Evolutionary conservation across 208 protist species (phyloP), one percentile per base, ranked within the genome.

Genomic region (Angomonas ambiguus): DNA sequence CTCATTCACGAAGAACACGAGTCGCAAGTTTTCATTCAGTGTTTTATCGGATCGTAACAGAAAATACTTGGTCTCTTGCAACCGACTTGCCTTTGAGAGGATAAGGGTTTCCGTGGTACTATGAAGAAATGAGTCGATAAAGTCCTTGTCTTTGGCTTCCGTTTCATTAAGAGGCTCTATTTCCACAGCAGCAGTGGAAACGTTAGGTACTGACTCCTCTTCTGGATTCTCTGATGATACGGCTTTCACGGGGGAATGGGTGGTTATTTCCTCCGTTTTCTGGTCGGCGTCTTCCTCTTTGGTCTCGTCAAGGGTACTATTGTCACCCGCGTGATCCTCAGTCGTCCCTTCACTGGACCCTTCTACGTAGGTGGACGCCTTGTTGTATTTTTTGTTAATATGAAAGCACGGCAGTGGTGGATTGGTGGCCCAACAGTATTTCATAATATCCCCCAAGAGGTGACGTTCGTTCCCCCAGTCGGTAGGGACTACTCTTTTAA

Each of bases 1-100:
- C 77, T 96, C 91, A 55, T 82, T 94, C 2, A 96, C 73, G 51
- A 93, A 94, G 67, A 92, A 96, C 11, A 96, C 65, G 0, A 68
- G 74, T 22, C 91, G 87, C 33, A 96, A 51, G 38, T 76, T 82
- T 41, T 92, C 85, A 53, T 91, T 85, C 13, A 96, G 67, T 22
- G 91, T 92, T 18, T 77, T 59, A 22, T 69, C 53, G 0, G 77
- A 72, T 20, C 81, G 63, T 0, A 96, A 62, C 10, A 63, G 62
- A 56, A 96, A 94, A 64, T 89, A 96, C 41, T 79, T 73, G 4
- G 51, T 66, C 35, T 79, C 64, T 20, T 38, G 71, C 24, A 96
- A 65, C 8, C 88, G 78, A 65, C 94, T 85, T 8, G 91, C 91
- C 33, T 72, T 74, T 35, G 74, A 67, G 6, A 96, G 49, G 42